These are phyloP conservation scores for Lablab purpureus DNA, from an alignment of 306 rosid species.

Conservation along the genomic window DNA sequence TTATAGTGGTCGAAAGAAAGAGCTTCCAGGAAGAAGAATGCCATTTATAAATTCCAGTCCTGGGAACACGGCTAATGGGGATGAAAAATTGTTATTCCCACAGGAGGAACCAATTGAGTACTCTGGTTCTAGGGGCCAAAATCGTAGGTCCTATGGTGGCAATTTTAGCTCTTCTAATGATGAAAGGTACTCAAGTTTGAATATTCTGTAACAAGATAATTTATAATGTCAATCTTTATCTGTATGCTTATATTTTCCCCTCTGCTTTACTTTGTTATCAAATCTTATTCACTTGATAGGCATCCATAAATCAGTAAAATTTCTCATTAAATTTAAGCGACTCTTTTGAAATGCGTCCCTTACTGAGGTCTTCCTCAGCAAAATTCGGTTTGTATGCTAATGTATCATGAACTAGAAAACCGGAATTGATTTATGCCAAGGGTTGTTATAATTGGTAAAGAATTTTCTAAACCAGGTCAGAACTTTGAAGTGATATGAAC, in stretches of 20 bases:
- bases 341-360: background rate
- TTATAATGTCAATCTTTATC: constrained; percentile 4
- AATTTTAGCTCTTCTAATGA: constrained; percentile 54
- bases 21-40: constrained; percentile 63
- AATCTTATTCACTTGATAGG: constrained; percentile 32
- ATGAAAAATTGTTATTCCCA: constrained; percentile 52
- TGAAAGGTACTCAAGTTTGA: constrained; percentile 65
- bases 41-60: constrained; percentile 54
- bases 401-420: constrained; percentile 11
- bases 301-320: constrained; percentile 6
- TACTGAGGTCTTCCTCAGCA: background rate
- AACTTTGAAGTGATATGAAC: background rate
- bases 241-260: constrained; percentile 23
- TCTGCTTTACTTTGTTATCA: constrained; percentile 22
- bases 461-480: constrained; percentile 6
- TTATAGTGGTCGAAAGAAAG: constrained; percentile 60
- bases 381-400: constrained; percentile 16
- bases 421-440: background rate
- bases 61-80: constrained; percentile 55
- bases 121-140: constrained; percentile 57
- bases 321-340: constrained; percentile 1
- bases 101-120: constrained; percentile 56
- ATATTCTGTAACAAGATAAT: constrained; percentile 30
- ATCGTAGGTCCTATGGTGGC: constrained; percentile 53
- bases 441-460: background rate